phyloP scores from a whole-genome alignment of 176 grass and related monocot species.

The Hordeum vulgare region MorexV3_pseudomolecules_assembly NC_058522.1:449426317-449426816 shows the following conservation, averaged over 20 bases:
- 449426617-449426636: not conserved
- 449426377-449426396: not conserved
- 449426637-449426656: not conserved
- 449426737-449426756: not conserved
- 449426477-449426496: not conserved
- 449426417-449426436: not conserved
- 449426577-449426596: not conserved
- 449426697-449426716: too few relatives aligned
- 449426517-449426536: not conserved
- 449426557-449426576: not conserved
- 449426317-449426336: not conserved
- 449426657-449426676: not conserved
- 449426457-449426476: not conserved
- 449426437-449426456: not conserved
- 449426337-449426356: not conserved
- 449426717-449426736: not conserved
- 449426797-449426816: not conserved
- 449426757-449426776: not conserved
- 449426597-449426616: not conserved
- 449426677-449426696: not conserved
- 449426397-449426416: not conserved
- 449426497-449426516: not conserved
- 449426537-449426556: not conserved
- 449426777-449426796: not conserved
- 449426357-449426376: not conserved